Conservation (phyloP, 1,284 basidiomycete genomes). For the Ustilago vetiveriae region DNA sequence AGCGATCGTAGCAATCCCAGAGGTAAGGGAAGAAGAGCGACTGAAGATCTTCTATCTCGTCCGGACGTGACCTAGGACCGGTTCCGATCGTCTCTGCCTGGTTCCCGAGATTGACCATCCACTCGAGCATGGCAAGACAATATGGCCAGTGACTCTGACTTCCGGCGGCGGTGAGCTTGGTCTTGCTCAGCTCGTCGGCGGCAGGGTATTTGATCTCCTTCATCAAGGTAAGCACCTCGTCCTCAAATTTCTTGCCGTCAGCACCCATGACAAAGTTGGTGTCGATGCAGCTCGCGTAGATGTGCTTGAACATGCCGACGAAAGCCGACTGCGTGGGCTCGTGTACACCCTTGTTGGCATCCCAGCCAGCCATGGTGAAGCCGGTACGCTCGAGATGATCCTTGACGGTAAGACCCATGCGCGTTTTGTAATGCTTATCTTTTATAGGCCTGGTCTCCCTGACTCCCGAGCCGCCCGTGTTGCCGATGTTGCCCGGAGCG, state of each 20-base stretch:
- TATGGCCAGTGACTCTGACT: slow-evolving; percentile 65
- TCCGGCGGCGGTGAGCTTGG: slow-evolving; percentile 63
- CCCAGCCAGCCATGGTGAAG: slow-evolving; percentile 60
- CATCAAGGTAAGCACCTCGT: slow-evolving; percentile 61
- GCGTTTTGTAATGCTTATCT: slow-evolving; percentile 52
- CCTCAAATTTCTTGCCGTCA: slow-evolving; percentile 63
- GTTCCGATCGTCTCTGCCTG: slow-evolving; percentile 48
- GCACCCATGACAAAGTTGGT: slow-evolving; percentile 54
- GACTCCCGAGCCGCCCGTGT: slow-evolving; percentile 33
- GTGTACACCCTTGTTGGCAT: slow-evolving; percentile 55
- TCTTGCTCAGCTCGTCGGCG: slow-evolving; percentile 65
- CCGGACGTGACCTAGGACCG: slow-evolving; percentile 51
- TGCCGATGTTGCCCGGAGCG: slow-evolving; percentile 43
- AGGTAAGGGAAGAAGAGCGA: slow-evolving; percentile 64
- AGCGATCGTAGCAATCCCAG: slow-evolving; percentile 65
- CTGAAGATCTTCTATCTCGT: slow-evolving; percentile 58
- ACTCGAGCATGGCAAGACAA: slow-evolving; percentile 65
- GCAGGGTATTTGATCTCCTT: slow-evolving; percentile 65
- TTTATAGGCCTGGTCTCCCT: slow-evolving; percentile 51
- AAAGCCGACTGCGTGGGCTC: slow-evolving; percentile 64
- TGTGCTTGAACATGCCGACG: slow-evolving; percentile 63
- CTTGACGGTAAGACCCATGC: slow-evolving; percentile 59
- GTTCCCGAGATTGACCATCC: slow-evolving; percentile 60
- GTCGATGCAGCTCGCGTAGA: slow-evolving; percentile 62
- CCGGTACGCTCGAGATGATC: slow-evolving; percentile 57